Percentiles rank a stretch among this genome's conserved stretches.
phyloP scores from a whole-genome alignment of 768 basidiomycete genomes.

The Leccinellum luteum region DNA sequence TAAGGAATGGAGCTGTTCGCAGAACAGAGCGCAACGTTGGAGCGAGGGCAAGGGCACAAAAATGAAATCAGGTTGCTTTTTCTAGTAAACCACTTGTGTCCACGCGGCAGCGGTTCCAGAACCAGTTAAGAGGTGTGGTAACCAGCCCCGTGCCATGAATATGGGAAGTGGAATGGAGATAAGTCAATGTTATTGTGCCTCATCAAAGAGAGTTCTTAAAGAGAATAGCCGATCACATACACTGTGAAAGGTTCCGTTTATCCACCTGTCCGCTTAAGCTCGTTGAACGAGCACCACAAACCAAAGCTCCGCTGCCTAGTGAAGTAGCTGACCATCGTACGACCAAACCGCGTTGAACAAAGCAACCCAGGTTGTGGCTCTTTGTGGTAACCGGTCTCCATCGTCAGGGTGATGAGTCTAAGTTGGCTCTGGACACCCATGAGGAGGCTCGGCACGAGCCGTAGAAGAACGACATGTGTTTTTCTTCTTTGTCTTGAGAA shows the following conservation, averaged over 20 bases:
- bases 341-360: slow-evolving; percentile 31
- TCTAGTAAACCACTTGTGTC: not conserved
- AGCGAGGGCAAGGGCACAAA: not conserved
- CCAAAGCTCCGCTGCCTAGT: slow-evolving; percentile 34
- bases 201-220: not conserved
- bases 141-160: slow-evolving; percentile 21
- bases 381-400: slow-evolving; percentile 23
- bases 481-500: not conserved
- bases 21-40: not conserved
- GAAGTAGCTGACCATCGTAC: slow-evolving; percentile 39
- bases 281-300: not conserved
- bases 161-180: slow-evolving; percentile 1
- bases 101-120: slow-evolving; percentile 1
- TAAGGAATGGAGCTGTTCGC: slow-evolving; percentile 9
- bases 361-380: not conserved
- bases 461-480: not conserved
- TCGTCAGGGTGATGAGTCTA: not conserved
- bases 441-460: not conserved
- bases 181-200: slow-evolving; percentile 8
- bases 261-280: not conserved
- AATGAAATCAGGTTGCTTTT: not conserved
- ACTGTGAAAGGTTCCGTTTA: not conserved
- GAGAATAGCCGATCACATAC: not conserved
- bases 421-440: not conserved
- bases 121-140: slow-evolving; percentile 1